These are phyloP conservation scores for Backusella tarrabulga DNA, from an alignment of 192 early-diverging fungal species.

Conservation along the genomic window DNA sequence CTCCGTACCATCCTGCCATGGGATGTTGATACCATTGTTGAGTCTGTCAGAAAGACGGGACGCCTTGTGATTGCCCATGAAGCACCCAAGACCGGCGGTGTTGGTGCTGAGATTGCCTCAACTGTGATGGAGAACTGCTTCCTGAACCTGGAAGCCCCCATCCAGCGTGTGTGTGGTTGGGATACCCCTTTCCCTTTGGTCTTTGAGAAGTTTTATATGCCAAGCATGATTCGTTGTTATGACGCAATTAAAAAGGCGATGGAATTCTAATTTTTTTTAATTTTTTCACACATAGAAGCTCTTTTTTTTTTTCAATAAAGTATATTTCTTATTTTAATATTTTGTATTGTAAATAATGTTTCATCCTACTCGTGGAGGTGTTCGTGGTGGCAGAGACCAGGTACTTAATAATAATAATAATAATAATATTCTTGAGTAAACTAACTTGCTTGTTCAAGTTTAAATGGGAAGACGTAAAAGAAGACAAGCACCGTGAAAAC, in stretches of 20 bases:
- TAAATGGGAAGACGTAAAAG: slow-evolving; percentile 60
- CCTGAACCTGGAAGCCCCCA: slow-evolving; percentile 86
- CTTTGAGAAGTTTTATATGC: slow-evolving; percentile 94
- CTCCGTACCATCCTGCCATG: slow-evolving; percentile 87
- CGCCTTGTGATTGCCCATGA: slow-evolving; percentile 91
- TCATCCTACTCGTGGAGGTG: slow-evolving; percentile 36
- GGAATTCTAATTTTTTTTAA: slow-evolving; percentile 54
- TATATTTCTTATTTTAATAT: not conserved
- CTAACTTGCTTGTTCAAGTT: slow-evolving; percentile 33
- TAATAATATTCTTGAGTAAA: not conserved
- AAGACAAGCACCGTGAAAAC: slow-evolving; percentile 77
- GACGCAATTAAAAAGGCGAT: slow-evolving; percentile 87
- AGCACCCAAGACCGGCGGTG: slow-evolving; percentile 86
- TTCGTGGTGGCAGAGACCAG: slow-evolving; percentile 38
- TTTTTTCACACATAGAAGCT: not conserved
- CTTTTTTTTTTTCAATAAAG: not conserved
- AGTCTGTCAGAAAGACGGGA: slow-evolving; percentile 94
- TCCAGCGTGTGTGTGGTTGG: slow-evolving; percentile 85
- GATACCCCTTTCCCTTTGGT: slow-evolving; percentile 91
- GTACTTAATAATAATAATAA: not conserved
- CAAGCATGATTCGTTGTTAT: slow-evolving; percentile 75
- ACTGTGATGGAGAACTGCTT: slow-evolving; percentile 93
- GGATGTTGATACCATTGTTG: slow-evolving; percentile 86
- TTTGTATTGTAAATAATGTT: slow-evolving; percentile 25
- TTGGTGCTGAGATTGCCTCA: slow-evolving; percentile 87